Base-by-base conservation (phyloP, 208 protist genomes). In the Acanthamoeba triangularis region DNA sequence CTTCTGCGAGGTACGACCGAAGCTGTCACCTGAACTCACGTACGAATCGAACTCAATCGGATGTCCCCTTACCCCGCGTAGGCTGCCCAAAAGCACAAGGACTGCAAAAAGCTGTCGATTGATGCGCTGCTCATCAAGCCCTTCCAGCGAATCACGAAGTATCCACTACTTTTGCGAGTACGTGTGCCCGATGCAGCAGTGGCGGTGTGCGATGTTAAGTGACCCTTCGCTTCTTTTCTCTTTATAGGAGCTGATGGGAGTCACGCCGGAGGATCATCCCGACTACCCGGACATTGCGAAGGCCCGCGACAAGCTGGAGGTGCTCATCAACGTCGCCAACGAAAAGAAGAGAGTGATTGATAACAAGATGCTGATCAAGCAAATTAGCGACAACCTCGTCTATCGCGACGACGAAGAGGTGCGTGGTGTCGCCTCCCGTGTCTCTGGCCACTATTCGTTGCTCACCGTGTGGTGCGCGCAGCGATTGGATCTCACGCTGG, bases 81-180 rank as follows among this genome's bases (percentile, higher is more conserved):
- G 90, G 23, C 11, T 13, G 90, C 67, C 3, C 59, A 72, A 25
- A 94, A 72, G 63, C n/a, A 94, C 35, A n/a, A 49, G 33, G 90
- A 80, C 25, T 80, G 59, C 47, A 37, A 63, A 25, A 41, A 65
- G 90, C n/a, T 94, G 25, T 47, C 30, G 20, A 65, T 94, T 7
- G 59, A 47, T 18, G 47, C 41, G 1, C 54, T 94, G 28, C 69
- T 94, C 44, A 94, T 94, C 59, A 94, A 94, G 16, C 90, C 90
- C 47, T 94, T 94, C 67, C 90, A 94, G 37, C 61, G 90, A 63
- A 94, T 94, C 28, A 94, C 90, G 30, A 94, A 94, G 23, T 94
- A 94, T 56, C 90, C 90, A 13, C 90, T 94, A 14, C 61, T 93
- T 8, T 25, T 93, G n/a, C 59, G 88, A 37, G 88, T 90, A 90